These are phyloP conservation scores for Strobilomyces confusus DNA, from an alignment of 768 basidiomycete species.

Conservation along the genomic window DNA sequence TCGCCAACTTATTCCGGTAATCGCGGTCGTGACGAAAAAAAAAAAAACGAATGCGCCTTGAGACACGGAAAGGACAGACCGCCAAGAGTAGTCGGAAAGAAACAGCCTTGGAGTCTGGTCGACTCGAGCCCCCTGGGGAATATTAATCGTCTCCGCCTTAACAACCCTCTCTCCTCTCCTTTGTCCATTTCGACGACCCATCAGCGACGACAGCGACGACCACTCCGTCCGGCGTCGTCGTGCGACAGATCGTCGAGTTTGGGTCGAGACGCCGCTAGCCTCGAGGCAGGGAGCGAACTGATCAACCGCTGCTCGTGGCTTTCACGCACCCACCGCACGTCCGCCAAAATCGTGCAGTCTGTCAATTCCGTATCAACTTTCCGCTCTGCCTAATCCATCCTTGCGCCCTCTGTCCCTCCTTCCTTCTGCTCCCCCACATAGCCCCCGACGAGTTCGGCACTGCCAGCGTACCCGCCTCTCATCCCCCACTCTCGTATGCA, in stretches of 20 bases:
- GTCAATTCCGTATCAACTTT: constrained; percentile 27
- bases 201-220: constrained; percentile 9
- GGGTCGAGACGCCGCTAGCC: constrained; percentile 23
- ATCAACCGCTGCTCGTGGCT: constrained; percentile 31
- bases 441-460: constrained; percentile 26
- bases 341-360: constrained; percentile 28
- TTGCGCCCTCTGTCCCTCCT: constrained; percentile 24
- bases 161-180: constrained; percentile 15
- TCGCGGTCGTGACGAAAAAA: constrained; percentile 1
- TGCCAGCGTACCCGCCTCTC: constrained; percentile 22
- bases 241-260: constrained; percentile 11
- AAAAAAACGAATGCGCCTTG: constrained; percentile 3
- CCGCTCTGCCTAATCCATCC: constrained; percentile 31
- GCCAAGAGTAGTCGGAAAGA: neutral
- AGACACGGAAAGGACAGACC: constrained; percentile 3
- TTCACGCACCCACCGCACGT: constrained; percentile 35
- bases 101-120: neutral
- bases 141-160: constrained; percentile 22
- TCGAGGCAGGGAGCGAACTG: constrained; percentile 27
- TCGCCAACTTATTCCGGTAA: constrained; percentile 7
- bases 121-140: neutral
- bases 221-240: neutral
- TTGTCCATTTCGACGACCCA: neutral
- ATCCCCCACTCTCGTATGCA: constrained; percentile 37
- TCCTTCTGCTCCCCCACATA: constrained; percentile 22